These are phyloP conservation scores for Favolaschia claudopus DNA, from an alignment of 768 basidiomycete species.

Conservation along the genomic window DNA sequence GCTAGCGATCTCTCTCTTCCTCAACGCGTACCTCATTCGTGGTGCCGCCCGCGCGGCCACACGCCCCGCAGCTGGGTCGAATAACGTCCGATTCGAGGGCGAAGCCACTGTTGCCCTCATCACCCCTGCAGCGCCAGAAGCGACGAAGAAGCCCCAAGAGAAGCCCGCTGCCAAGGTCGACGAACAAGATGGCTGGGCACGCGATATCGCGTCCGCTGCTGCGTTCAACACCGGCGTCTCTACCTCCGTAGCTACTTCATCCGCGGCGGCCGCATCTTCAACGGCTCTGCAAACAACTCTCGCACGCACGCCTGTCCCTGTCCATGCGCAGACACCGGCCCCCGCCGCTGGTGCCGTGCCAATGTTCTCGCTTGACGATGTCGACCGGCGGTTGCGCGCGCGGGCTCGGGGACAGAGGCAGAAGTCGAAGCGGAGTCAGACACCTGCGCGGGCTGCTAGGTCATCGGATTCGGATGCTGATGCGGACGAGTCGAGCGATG, in stretches of 20 bases:
- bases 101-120: no score
- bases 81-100: conserved; percentile 35
- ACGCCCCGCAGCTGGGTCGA: conserved; percentile 18
- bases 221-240: background rate
- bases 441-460: conserved; percentile 15
- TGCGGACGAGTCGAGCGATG: conserved; percentile 7
- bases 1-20: conserved; percentile 82
- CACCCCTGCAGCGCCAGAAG: no score
- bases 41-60: conserved; percentile 65
- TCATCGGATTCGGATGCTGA: no score
- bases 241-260: no score
- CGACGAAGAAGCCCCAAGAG: background rate
- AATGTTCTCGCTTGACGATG: conserved; percentile 63
- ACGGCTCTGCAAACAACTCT: background rate
- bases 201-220: conserved; percentile 2
- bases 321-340: conserved; percentile 21
- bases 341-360: conserved; percentile 28
- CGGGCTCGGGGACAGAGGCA: conserved; percentile 36
- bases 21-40: conserved; percentile 95
- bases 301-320: no score
- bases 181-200: conserved; percentile 22
- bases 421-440: background rate
- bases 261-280: background rate
- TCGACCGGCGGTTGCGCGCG: conserved; percentile 58
- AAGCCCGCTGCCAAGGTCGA: background rate